Percentiles rank a stretch among this genome's conserved stretches.
Conservation (phyloP, 192 early-diverging fungal genomes). For the Gamsiella multidivaricata region DNA sequence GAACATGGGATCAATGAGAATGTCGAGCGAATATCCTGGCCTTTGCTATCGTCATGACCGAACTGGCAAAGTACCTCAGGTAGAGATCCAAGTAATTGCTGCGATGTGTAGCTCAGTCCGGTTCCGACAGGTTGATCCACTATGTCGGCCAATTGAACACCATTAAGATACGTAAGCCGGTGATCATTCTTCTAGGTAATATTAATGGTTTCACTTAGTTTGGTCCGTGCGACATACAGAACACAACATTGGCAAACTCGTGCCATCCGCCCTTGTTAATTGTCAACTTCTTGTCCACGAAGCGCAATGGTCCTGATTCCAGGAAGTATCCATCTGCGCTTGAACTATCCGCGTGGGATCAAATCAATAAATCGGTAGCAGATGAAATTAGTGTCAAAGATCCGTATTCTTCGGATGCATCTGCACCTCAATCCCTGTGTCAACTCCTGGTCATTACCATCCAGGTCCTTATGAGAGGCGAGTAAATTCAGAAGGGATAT, state of each 20-base stretch:
- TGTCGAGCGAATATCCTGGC: too few relatives aligned
- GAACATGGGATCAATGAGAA: too few relatives aligned
- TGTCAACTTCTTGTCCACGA: constrained; percentile 53
- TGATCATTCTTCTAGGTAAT: too few relatives aligned
- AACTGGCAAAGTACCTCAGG: constrained; percentile 63
- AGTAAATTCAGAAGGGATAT: too few relatives aligned
- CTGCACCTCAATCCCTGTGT: neutral
- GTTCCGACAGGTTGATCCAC: constrained; percentile 76
- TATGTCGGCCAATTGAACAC: constrained; percentile 22
- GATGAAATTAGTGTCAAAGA: neutral
- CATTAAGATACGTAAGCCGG: too few relatives aligned
- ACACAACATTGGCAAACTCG: constrained; percentile 69
- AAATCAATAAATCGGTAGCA: neutral
- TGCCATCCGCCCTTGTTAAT: constrained; percentile 65
- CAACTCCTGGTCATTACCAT: constrained; percentile 7
- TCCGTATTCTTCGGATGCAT: neutral
- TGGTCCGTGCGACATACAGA: constrained; percentile 53
- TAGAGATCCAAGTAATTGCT: constrained; percentile 52
- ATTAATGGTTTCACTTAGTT: neutral
- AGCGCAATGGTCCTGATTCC: constrained; percentile 66
- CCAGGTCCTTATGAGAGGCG: too few relatives aligned
- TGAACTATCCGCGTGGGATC: constrained; percentile 9
- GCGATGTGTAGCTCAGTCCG: constrained; percentile 65
- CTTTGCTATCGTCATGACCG: too few relatives aligned
- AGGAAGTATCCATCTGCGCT: constrained; percentile 76